A percentile compares a stretch with the other conserved stretches of the same genome.
Conservation (phyloP, 2,329 filamentous ascomycete genomes). For the Triangularia setosa region DNA sequence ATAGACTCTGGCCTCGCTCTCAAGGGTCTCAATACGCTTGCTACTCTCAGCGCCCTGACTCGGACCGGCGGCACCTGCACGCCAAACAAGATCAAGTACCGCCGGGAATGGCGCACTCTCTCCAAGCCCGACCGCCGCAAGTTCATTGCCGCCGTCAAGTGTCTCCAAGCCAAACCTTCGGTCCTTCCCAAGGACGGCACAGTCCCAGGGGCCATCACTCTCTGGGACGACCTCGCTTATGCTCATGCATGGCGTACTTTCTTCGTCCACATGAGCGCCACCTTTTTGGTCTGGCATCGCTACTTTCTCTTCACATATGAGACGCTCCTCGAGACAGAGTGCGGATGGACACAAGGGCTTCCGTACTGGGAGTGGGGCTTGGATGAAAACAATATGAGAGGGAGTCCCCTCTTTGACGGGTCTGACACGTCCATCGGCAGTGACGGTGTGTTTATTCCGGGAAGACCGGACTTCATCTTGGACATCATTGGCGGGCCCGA, state of each 20-base stretch:
- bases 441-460: slow-evolving; percentile 37
- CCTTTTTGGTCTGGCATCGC: slow-evolving; percentile 37
- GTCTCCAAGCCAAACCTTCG: slow-evolving; percentile 27
- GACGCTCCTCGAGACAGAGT: slow-evolving; percentile 31
- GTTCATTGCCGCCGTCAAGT: slow-evolving; percentile 29
- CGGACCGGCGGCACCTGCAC: background rate
- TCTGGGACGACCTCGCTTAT: slow-evolving; percentile 24
- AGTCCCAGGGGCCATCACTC: slow-evolving; percentile 22
- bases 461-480: background rate
- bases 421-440: slow-evolving; percentile 41
- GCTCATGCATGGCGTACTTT: slow-evolving; percentile 15
- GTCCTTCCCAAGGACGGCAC: slow-evolving; percentile 10
- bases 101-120: slow-evolving; percentile 11
- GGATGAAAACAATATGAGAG: slow-evolving; percentile 34
- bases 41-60: background rate
- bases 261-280: slow-evolving; percentile 19
- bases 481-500: background rate
- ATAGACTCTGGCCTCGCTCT: slow-evolving; percentile 9
- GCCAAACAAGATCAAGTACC: slow-evolving; percentile 7
- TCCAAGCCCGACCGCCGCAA: slow-evolving; percentile 21
- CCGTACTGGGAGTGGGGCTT: slow-evolving; percentile 40
- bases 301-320: slow-evolving; percentile 36
- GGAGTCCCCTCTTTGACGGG: slow-evolving; percentile 44
- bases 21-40: background rate
- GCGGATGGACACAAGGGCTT: slow-evolving; percentile 31